Conservation (phyloP, 345 rosid species). For the Mangifera indica region DNA sequence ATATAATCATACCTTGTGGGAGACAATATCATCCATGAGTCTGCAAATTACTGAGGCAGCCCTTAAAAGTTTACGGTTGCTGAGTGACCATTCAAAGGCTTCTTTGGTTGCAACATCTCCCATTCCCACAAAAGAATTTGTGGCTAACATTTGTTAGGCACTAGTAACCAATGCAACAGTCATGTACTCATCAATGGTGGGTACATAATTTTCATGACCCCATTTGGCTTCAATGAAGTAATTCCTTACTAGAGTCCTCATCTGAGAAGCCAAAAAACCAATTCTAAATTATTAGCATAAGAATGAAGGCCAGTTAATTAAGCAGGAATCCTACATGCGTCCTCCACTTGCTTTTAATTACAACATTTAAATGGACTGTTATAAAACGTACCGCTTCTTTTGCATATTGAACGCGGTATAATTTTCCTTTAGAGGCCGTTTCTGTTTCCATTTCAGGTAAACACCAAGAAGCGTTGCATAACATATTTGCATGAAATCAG, state of each 20-base stretch:
- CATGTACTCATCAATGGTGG: conserved; percentile 36
- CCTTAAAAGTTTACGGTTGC: conserved; percentile 19
- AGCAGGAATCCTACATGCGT: no score
- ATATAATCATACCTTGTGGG: conserved; percentile 12
- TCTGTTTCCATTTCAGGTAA: conserved; percentile 28
- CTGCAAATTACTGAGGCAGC: conserved; percentile 22
- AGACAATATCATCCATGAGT: conserved; percentile 22
- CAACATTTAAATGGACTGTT: neutral
- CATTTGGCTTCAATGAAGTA: conserved; percentile 36
- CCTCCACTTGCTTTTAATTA: no score
- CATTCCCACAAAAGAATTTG: conserved; percentile 26
- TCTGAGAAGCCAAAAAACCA: conserved; percentile 7
- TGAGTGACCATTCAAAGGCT: conserved; percentile 23
- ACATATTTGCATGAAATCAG: conserved; percentile 34
- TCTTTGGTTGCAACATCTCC: conserved; percentile 22
- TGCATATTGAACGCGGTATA: conserved; percentile 22
- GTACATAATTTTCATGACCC: conserved; percentile 20
- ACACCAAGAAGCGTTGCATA: conserved; percentile 32
- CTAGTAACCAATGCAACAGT: conserved; percentile 11
- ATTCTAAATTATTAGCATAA: neutral
- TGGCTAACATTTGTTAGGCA: conserved; percentile 16
- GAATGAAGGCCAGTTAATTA: neutral
- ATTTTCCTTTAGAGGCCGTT: conserved; percentile 19
- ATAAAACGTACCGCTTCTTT: conserved; percentile 30
- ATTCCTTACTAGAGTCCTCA: conserved; percentile 20